Conservation (phyloP, 108 stramenopile genomes). For the Conticribra guillardii region DNA sequence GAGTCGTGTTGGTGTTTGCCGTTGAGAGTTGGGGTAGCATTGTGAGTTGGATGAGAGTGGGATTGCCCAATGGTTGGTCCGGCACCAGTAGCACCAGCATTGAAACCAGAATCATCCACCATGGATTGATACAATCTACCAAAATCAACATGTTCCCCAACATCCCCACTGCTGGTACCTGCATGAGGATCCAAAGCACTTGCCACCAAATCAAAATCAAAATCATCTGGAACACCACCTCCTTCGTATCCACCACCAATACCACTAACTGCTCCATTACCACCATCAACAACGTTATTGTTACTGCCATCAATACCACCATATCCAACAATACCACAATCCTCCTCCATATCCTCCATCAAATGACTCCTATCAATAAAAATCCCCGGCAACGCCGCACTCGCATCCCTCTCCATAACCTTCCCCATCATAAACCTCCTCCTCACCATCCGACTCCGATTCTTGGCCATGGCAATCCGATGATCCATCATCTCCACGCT, state of each 20-base stretch:
- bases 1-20: background rate
- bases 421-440: constrained; percentile 82
- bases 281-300: constrained; percentile 1
- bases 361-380: constrained; percentile 85
- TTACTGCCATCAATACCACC: background rate
- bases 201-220: constrained; percentile 11
- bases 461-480: constrained; percentile 57
- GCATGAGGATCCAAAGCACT: constrained; percentile 7
- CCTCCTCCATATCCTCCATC: too few relatives aligned
- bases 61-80: too few relatives aligned
- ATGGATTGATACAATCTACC: constrained; percentile 7
- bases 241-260: background rate
- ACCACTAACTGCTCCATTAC: too few relatives aligned
- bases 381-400: constrained; percentile 58
- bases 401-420: constrained; percentile 60
- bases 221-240: background rate
- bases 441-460: constrained; percentile 67
- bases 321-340: background rate
- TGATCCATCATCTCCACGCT: constrained; percentile 83
- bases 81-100: too few relatives aligned
- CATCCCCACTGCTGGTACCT: background rate
- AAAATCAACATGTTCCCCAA: constrained; percentile 17
- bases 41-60: too few relatives aligned
- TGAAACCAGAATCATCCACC: too few relatives aligned
- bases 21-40: too few relatives aligned